phyloP scores from a whole-genome alignment of 768 basidiomycete genomes.

The Hericium erinaceus region DNA sequence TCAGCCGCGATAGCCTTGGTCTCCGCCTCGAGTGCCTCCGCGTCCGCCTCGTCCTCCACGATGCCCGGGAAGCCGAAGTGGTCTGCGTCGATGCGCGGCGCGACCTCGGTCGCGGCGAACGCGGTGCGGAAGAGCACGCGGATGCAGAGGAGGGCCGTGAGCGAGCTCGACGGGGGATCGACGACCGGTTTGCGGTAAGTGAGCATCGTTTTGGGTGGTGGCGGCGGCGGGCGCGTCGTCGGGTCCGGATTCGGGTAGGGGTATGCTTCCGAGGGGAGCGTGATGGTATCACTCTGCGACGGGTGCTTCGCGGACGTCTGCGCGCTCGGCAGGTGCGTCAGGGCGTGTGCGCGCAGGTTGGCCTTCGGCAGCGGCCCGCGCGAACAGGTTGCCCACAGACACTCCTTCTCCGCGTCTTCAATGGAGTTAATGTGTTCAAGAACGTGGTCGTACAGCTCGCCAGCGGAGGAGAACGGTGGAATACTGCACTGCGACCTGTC shows the following conservation, averaged over 20 bases:
- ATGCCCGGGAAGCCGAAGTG: conserved; percentile 88
- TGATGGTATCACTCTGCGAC: conserved; percentile 66
- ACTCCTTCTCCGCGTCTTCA: conserved; percentile 39
- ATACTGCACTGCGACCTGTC: conserved; percentile 46
- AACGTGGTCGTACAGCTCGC: conserved; percentile 70
- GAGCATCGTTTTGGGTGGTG: conserved; percentile 54
- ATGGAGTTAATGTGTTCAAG: conserved; percentile 37
- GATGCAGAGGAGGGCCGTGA: conserved; percentile 74
- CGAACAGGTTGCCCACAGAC: conserved; percentile 67
- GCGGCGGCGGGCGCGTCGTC: conserved; percentile 61
- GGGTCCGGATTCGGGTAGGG: conserved; percentile 53
- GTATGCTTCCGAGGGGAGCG: conserved; percentile 46
- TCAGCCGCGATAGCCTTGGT: conserved; percentile 29
- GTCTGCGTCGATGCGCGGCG: conserved; percentile 68
- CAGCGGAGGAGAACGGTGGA: conserved; percentile 38
- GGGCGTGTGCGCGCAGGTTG: conserved; percentile 54
- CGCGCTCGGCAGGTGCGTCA: conserved; percentile 65
- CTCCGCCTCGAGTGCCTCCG: conserved; percentile 28
- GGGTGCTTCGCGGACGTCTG: conserved; percentile 51
- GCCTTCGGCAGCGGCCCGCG: conserved; percentile 36
- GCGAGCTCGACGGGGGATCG: conserved; percentile 64
- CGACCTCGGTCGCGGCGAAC: conserved; percentile 58
- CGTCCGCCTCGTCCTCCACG: conserved; percentile 70
- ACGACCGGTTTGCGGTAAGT: conserved; percentile 46
- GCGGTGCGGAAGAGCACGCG: conserved; percentile 77